These are phyloP conservation scores for Candida sp. DNA, from an alignment of 1,139 yeast species.

Conservation along the genomic window DNA sequence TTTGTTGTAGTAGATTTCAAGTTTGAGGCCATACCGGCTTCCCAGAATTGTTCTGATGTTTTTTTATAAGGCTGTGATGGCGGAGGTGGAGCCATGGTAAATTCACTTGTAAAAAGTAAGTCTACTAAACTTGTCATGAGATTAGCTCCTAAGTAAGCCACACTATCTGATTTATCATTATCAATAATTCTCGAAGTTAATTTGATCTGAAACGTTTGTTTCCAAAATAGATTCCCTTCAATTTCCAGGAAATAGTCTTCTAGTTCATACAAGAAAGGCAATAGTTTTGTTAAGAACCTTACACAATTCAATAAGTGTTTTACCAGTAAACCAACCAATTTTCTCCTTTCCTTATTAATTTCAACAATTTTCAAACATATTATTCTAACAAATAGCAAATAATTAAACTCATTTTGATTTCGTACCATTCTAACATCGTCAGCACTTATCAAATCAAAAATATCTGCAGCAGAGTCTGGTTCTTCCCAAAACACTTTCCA, in stretches of 20 bases:
- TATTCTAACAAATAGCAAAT: slow-evolving; percentile 48
- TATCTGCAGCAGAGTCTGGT: slow-evolving; percentile 42
- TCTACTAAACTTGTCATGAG: slow-evolving; percentile 46
- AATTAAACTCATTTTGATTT: slow-evolving; percentile 54
- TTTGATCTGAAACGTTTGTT: slow-evolving; percentile 7
- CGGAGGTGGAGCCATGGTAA: slow-evolving; percentile 39
- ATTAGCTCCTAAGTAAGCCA: slow-evolving; percentile 46
- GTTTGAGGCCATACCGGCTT: slow-evolving; percentile 65
- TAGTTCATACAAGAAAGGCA: slow-evolving; percentile 68
- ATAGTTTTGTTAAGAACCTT: slow-evolving; percentile 58
- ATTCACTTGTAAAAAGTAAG: slow-evolving; percentile 58
- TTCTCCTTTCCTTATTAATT: slow-evolving; percentile 4
- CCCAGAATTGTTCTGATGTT: slow-evolving; percentile 49
- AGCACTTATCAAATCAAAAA: slow-evolving; percentile 53
- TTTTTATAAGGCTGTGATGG: slow-evolving; percentile 5
- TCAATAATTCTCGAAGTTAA: neutral
- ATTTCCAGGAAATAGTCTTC: slow-evolving; percentile 27
- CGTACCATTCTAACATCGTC: slow-evolving; percentile 60
- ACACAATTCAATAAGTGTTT: slow-evolving; percentile 50
- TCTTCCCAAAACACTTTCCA: slow-evolving; percentile 46
- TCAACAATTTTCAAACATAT: slow-evolving; percentile 30
- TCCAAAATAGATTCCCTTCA: slow-evolving; percentile 38
- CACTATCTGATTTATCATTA: slow-evolving; percentile 1
- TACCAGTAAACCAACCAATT: slow-evolving; percentile 8
- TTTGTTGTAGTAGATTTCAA: slow-evolving; percentile 42